Evolutionary conservation across 495 filamentous ascomycete species (phyloP), one percentile per base, ranked within the genome.

Genomic region (Penicillium paradoxum): DNA sequence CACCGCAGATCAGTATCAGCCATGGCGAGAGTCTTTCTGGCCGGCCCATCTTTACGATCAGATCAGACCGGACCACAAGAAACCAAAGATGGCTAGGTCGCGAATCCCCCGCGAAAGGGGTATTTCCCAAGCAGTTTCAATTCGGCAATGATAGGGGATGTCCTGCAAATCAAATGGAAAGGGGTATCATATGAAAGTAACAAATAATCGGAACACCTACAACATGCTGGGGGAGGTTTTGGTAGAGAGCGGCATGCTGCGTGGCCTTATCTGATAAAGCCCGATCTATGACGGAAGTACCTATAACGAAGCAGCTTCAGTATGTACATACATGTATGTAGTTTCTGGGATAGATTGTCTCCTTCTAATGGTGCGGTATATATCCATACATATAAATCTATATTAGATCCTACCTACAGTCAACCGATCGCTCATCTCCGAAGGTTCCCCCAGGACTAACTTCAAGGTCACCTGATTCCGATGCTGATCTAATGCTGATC

Each of bases 1-100:
- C 72, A 49, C 75, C 69, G 39, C 61, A 70, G 22, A 62, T 58
- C 38, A 75, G 52, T 22, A 57, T 54, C 8, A 74, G 60, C 51
- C 67, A 67, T 15, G 68, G 58, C 24, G 61, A 32, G 17, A 68
- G 41, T 8, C 51, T 54, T 38, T 53, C 60, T 38, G 56, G 56
- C 37, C 58, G 63, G 32, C 58, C 50, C 72, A 75, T 74, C 6
- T 58, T 53, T 24, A 9, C 2, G 10, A 10, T 15, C 11, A 22
- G 38, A 29, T 27, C 25, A 44, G 34, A 39, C 29, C 25, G 21
- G 27, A 48, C 24, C 25, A 17, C 21, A 34, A 34, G 13, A 5
- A 24, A 30, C 1, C n/a, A 21, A 43, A 27, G 29, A 11, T 18
- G 18, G 22, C 25, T 38, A 34, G 38, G 24, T 21, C n/a, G n/a